Evolutionary conservation across 164 flowering plant genomes (phyloP).

Genomic region (Stephania yunnanensis): DNA sequence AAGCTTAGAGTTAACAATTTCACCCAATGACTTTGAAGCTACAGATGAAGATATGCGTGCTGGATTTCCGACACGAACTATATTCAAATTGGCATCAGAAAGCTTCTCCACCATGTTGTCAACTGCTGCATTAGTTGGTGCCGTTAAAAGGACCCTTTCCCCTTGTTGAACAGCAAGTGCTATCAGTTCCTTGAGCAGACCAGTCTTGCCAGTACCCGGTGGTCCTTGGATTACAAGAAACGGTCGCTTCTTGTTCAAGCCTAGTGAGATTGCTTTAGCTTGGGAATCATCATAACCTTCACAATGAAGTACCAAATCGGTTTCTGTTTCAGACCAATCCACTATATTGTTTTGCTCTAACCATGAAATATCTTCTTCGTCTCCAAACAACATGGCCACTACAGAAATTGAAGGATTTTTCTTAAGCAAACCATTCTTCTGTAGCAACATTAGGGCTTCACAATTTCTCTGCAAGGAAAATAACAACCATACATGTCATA

Average conservation of each 20-base stretch:
- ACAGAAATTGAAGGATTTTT: constrained; percentile 68
- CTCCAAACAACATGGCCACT: constrained; percentile 80
- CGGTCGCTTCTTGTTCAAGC: constrained; percentile 76
- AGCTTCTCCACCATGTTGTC: constrained; percentile 94
- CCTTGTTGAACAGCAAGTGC: constrained; percentile 64
- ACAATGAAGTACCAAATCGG: constrained; percentile 26
- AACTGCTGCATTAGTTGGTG: constrained; percentile 93
- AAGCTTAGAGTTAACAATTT: constrained; percentile 66
- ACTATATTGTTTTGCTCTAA: constrained; percentile 48
- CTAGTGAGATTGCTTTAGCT: constrained; percentile 58
- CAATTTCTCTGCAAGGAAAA: constrained; percentile 63
- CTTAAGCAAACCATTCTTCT: constrained; percentile 80
- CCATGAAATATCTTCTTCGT: constrained; percentile 58
- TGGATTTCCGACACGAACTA: constrained; percentile 93
- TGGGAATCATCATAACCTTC: constrained; percentile 61
- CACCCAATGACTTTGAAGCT: constrained; percentile 70
- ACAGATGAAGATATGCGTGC: constrained; percentile 73
- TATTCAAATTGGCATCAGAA: constrained; percentile 45
- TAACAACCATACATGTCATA: not conserved
- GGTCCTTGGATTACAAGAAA: constrained; percentile 74
- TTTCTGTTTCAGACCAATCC: constrained; percentile 49
- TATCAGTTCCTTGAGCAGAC: constrained; percentile 67
- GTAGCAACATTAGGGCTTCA: constrained; percentile 92
- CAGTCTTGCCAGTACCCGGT: constrained; percentile 92
- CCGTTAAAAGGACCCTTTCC: constrained; percentile 88